Percentiles rank a stretch among this genome's conserved stretches.
Conservation (phyloP, 2,329 filamentous ascomycete genomes). For the Thelonectria blattea region DNA sequence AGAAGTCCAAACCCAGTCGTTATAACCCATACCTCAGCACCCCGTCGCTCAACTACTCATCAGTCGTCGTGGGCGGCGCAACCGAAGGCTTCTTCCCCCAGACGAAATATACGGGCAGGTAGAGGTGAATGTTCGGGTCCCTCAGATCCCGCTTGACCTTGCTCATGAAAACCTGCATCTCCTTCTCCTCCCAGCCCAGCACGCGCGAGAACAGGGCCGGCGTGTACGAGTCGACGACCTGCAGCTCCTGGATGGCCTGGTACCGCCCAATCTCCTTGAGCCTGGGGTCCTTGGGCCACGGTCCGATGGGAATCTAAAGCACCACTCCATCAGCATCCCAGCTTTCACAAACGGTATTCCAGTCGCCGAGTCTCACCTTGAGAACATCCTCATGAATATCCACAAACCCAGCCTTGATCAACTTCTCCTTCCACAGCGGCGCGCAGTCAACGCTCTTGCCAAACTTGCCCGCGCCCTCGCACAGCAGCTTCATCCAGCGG, state of each 20-base stretch:
- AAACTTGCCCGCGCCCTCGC: background rate
- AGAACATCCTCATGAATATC: background rate
- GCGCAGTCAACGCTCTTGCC: background rate
- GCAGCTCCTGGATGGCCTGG: conserved; percentile 21
- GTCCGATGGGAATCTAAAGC: background rate
- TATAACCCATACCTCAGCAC: no score
- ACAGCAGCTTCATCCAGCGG: background rate
- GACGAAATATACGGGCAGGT: conserved; percentile 29
- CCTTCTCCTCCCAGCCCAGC: conserved; percentile 29
- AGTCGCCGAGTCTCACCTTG: background rate
- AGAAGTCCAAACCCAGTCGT: no score
- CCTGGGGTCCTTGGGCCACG: conserved; percentile 5
- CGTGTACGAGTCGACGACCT: conserved; percentile 29
- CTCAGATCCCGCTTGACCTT: conserved; percentile 30
- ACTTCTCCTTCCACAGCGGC: background rate
- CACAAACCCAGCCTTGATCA: background rate
- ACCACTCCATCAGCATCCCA: background rate
- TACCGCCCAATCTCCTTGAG: background rate
- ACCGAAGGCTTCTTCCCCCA: conserved; percentile 28
- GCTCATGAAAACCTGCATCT: conserved; percentile 30
- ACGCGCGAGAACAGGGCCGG: conserved; percentile 29
- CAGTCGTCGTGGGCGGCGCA: no score
- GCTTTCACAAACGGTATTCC: background rate
- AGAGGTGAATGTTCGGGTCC: conserved; percentile 28
- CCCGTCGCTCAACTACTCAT: no score